Base-by-base conservation (phyloP, 257 asterid genomes). In the Primulina huaijiensis region DNA sequence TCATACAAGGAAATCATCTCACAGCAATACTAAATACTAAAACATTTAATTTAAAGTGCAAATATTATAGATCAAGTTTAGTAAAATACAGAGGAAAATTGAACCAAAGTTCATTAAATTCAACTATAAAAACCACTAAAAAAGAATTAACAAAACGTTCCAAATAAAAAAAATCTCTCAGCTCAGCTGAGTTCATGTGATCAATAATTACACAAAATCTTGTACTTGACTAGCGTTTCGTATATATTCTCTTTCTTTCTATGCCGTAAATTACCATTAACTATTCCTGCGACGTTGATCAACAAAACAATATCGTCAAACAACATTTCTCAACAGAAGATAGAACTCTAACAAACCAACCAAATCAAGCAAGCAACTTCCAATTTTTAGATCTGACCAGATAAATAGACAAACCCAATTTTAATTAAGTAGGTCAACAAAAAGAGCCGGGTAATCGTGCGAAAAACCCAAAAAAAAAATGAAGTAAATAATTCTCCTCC, bases 281-380 rank as follows among this genome's bases (percentile, higher is more conserved):
- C 7, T 12, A 65, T 35, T 40, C 53, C 71, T 19, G 52, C 14
- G 20, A 53, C 34, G 60, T 17, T 67, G 43, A 74, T 17, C 10
- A 60, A 35, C 60, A 25, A 53, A 23, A 30, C 8, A 53, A 30
- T 6, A 50, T 50, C 57, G 17, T 17, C 37, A 74, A 63, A 68
- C 71, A 11, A 60, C 34, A 58, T 1, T 62, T 60, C 64, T 35
- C 55, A n/a, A 43, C 38, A 65, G 19, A 65, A 73, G 37, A 40
- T 17, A 43, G 12, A 31, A 38, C 63, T 58, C 7, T 46, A 38
- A 6, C 30, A n/a, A 35, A 14, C 63, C 74, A 61, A 33, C 38
- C 17, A 50, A 57, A 52, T 21, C 33, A 34, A 62, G 21, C 52
- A 19, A 62, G 14, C 52, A 19, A 59, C 8, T 68, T 37, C 19